These are phyloP conservation scores for Solanum raphanifolium DNA, from an alignment of 257 asterid genomes.

Conservation along the genomic window DNA sequence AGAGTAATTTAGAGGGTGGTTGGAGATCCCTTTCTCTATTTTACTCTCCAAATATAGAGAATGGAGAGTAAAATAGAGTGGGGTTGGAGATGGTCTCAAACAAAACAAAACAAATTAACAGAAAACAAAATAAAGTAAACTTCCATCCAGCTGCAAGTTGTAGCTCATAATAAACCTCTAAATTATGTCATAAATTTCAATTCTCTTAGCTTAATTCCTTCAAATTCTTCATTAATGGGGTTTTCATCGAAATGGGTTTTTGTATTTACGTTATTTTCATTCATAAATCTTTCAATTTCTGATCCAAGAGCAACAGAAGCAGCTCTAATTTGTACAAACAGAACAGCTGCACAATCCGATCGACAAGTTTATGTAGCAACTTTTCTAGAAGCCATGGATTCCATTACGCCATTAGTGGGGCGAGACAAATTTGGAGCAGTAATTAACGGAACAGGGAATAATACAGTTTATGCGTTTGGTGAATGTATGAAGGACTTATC, in stretches of 20 bases:
- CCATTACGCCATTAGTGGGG: constrained; percentile 20
- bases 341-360: constrained; percentile 28
- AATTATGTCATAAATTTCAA: not conserved
- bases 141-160: not conserved
- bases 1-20: too few species aligned
- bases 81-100: too few species aligned
- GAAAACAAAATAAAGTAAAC: not conserved
- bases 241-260: not conserved
- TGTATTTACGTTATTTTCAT: not conserved
- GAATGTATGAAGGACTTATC: constrained; percentile 64
- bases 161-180: not conserved
- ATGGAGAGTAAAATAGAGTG: too few species aligned
- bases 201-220: not conserved
- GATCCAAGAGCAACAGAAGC: constrained; percentile 56
- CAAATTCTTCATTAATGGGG: constrained; percentile 6
- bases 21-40: too few species aligned
- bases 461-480: constrained; percentile 47
- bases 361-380: constrained; percentile 26
- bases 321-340: constrained; percentile 39
- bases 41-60: too few species aligned
- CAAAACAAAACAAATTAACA: not conserved
- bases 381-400: constrained; percentile 47
- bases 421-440: constrained; percentile 30
- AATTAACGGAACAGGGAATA: constrained; percentile 35
- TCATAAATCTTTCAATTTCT: constrained; percentile 3